These are phyloP conservation scores for Colletotrichum musae DNA, from an alignment of 2,329 filamentous ascomycete species.

Conservation along the genomic window DNA sequence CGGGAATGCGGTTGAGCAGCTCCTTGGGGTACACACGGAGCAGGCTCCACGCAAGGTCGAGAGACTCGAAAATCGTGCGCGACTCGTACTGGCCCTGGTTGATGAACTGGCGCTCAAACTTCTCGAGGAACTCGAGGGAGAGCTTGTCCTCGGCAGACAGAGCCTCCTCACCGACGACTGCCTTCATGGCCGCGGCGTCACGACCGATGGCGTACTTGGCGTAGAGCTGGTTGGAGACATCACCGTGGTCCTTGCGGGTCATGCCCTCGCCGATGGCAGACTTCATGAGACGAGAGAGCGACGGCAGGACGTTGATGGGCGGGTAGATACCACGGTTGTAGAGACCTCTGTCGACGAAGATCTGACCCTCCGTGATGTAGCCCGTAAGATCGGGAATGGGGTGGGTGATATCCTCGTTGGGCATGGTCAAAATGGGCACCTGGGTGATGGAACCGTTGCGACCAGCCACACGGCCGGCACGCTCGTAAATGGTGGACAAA, in stretches of 20 bases:
- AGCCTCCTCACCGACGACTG: slow-evolving; percentile 98
- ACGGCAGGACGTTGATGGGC: slow-evolving; percentile 98
- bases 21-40: slow-evolving; percentile 99
- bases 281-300: slow-evolving; percentile 99
- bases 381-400: slow-evolving; percentile 98
- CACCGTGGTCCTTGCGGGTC: slow-evolving; percentile 96
- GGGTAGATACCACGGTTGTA: slow-evolving; percentile 98
- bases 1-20: slow-evolving; percentile 92
- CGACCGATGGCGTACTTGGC: slow-evolving; percentile 99
- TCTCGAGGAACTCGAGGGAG: slow-evolving; percentile 97
- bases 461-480: slow-evolving; percentile 95
- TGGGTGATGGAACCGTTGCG: slow-evolving; percentile 99
- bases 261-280: slow-evolving; percentile 98
- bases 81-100: slow-evolving; percentile 93
- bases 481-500: slow-evolving; percentile 99
- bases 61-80: slow-evolving; percentile 90
- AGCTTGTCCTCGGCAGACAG: slow-evolving; percentile 97
- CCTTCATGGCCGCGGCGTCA: slow-evolving; percentile 99
- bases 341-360: slow-evolving; percentile 94
- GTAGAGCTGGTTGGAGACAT: slow-evolving; percentile 99
- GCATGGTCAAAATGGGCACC: slow-evolving; percentile 99
- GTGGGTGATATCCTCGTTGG: slow-evolving; percentile 99
- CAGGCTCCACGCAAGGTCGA: slow-evolving; percentile 96
- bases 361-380: slow-evolving; percentile 99
- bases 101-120: slow-evolving; percentile 98